A percentile compares a stretch with the other conserved stretches of the same genome.
Conservation (phyloP, 441 rosid genomes). For the Bocquillonia castaneifolia region DNA sequence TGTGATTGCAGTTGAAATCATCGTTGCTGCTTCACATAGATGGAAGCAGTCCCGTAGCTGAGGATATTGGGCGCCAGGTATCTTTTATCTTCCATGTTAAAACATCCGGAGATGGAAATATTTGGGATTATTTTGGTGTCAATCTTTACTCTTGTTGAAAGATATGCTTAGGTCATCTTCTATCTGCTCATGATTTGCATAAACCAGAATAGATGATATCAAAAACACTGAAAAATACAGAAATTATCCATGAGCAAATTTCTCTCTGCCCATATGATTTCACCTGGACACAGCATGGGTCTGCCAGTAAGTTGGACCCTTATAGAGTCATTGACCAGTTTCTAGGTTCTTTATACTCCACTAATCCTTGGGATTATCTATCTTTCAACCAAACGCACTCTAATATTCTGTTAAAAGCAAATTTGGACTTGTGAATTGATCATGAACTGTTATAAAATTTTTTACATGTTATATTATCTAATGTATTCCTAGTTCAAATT, state of each 20-base stretch:
- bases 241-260: background rate
- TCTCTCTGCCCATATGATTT: background rate
- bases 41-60: constrained; percentile 96
- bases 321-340: background rate
- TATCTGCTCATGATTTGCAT: background rate
- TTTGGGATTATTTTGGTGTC: background rate
- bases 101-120: background rate
- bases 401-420: too few species aligned
- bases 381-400: too few species aligned
- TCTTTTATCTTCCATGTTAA: background rate
- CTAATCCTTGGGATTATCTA: too few species aligned
- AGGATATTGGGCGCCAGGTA: constrained; percentile 99
- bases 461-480: too few species aligned
- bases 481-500: too few species aligned
- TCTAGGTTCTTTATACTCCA: too few species aligned
- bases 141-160: background rate
- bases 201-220: background rate
- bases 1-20: constrained; percentile 73
- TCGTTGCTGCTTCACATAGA: constrained; percentile 93
- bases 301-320: background rate
- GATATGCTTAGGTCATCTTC: too few species aligned
- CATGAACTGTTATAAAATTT: too few species aligned
- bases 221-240: background rate
- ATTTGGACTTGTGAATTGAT: too few species aligned
- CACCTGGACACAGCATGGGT: background rate